Evolutionary conservation across 768 basidiomycete genomes (phyloP).

Genomic region (Brasilioporus rufonigricans): DNA sequence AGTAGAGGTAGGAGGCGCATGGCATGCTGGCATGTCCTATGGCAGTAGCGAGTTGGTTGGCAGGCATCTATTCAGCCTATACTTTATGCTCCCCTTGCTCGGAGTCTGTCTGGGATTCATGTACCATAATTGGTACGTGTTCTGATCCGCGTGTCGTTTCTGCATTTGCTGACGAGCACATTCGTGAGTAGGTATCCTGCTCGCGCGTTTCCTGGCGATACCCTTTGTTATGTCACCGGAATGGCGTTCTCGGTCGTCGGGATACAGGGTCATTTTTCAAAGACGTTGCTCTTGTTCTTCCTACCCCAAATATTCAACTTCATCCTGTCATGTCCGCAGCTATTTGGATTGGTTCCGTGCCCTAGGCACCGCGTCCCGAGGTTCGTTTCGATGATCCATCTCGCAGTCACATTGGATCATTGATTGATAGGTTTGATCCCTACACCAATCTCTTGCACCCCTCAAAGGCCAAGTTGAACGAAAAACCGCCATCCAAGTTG

Average conservation of each 20-base stretch:
- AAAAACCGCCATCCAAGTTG: conserved; percentile 52
- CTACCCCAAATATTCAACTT: conserved; percentile 99
- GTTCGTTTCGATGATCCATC: conserved; percentile 40
- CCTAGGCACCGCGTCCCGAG: conserved; percentile 92
- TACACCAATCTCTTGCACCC: conserved; percentile 77
- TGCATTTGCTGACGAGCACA: neutral
- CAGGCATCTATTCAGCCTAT: conserved; percentile 92
- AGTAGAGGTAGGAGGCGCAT: conserved; percentile 73
- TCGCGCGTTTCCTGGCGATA: conserved; percentile 92
- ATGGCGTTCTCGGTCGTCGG: conserved; percentile 99
- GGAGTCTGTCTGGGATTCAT: conserved; percentile 89
- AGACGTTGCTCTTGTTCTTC: conserved; percentile 95
- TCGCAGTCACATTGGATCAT: neutral
- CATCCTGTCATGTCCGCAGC: conserved; percentile 87
- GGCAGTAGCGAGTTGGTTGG: conserved; percentile 87
- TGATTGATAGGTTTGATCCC: conserved; percentile 59
- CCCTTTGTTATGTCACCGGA: conserved; percentile 94
- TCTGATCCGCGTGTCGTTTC: neutral
- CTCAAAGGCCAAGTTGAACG: conserved; percentile 58
- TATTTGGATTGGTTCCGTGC: conserved; percentile 92
- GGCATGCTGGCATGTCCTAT: conserved; percentile 81
- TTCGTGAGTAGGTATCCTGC: conserved; percentile 83
- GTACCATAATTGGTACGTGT: conserved; percentile 90
- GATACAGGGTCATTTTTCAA: conserved; percentile 96
- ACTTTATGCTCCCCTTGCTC: conserved; percentile 95